Conservation (phyloP, 2,329 filamentous ascomycete species). For the Proliferodiscus dingleyae region DNA sequence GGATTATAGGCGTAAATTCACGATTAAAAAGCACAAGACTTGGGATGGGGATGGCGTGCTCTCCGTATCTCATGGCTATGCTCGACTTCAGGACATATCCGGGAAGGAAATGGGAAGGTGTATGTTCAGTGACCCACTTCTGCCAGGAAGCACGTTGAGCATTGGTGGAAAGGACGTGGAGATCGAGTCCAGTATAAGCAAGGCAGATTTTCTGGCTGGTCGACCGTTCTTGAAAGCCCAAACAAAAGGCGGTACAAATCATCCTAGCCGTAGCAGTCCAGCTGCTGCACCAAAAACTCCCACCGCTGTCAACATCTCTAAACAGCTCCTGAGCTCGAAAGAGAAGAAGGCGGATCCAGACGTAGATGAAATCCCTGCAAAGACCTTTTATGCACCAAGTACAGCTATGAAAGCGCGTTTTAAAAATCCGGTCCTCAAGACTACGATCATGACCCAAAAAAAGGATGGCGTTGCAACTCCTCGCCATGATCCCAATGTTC, state of each 20-base stretch:
- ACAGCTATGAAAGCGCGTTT: constrained; percentile 44
- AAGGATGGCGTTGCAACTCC: constrained; percentile 47
- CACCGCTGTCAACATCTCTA: constrained; percentile 2
- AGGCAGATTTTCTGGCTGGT: constrained; percentile 51
- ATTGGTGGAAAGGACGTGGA: constrained; percentile 65
- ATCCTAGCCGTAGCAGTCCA: constrained; percentile 8
- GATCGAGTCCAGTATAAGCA: constrained; percentile 56
- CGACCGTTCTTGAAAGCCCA: constrained; percentile 37
- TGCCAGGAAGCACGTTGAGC: constrained; percentile 56
- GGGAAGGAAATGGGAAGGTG: constrained; percentile 59
- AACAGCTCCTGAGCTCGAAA: not conserved
- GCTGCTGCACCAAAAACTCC: constrained; percentile 10
- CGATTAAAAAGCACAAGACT: constrained; percentile 69
- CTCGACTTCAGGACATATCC: constrained; percentile 55
- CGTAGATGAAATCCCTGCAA: constrained; percentile 33
- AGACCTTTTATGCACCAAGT: constrained; percentile 35
- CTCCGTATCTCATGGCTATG: constrained; percentile 50
- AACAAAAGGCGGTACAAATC: constrained; percentile 10
- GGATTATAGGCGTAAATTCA: constrained; percentile 56
- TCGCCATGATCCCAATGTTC: constrained; percentile 58
- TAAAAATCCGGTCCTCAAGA: constrained; percentile 56
- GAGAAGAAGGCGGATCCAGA: constrained; percentile 18
- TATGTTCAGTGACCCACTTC: constrained; percentile 49
- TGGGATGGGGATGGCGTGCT: constrained; percentile 72
- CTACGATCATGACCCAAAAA: constrained; percentile 43